Conservation (phyloP, 345 rosid species). For the Nephelium lappaceum region DNA sequence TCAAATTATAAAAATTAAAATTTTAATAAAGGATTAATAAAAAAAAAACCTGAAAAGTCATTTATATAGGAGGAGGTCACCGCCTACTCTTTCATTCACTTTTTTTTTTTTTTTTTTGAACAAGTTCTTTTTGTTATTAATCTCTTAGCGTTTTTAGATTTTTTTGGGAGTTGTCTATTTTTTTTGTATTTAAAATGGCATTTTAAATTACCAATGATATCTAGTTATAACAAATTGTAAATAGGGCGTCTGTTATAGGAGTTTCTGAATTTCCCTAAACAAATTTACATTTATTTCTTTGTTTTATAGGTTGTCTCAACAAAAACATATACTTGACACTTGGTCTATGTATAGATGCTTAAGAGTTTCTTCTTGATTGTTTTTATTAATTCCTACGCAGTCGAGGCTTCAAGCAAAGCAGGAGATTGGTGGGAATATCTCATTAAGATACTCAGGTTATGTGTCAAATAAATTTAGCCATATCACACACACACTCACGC, state of each 20-base stretch:
- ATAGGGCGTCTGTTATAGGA: not conserved
- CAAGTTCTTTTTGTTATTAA: not conserved
- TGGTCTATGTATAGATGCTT: not conserved
- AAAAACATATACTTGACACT: not conserved
- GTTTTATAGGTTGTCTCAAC: not conserved
- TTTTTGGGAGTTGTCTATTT: not conserved
- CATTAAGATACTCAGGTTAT: constrained; percentile 65
- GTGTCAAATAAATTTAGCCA: constrained; percentile 6
- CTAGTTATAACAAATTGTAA: not conserved
- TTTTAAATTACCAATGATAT: too few species aligned
- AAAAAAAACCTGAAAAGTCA: not conserved
- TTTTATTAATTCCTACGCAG: constrained; percentile 37
- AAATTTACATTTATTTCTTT: too few species aligned
- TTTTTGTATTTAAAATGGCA: too few species aligned
- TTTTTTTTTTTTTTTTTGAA: too few species aligned
- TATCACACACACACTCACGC: not conserved
- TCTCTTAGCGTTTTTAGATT: not conserved
- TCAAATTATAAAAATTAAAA: too few species aligned
- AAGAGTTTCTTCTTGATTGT: constrained; percentile 7
- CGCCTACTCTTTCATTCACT: not conserved
- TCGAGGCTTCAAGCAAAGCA: constrained; percentile 79
- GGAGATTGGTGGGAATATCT: constrained; percentile 61
- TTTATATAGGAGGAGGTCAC: not conserved
- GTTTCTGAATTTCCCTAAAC: not conserved
- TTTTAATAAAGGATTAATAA: too few species aligned